Evolutionary conservation across 345 rosid species (phyloP), one percentile per base, ranked within the genome.

Genomic region (Adansonia digitata): DNA sequence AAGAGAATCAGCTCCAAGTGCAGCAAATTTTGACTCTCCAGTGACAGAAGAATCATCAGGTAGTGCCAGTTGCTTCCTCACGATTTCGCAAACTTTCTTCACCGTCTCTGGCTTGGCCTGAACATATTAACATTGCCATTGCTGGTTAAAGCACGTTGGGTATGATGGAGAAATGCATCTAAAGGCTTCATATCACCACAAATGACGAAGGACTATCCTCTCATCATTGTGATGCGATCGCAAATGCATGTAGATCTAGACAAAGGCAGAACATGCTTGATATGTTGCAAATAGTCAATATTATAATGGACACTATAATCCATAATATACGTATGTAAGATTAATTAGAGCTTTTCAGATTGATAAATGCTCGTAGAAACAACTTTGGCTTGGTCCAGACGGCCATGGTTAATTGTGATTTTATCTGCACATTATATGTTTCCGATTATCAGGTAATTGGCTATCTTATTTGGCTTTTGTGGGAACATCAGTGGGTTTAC

Each of bases 1-100:
- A 64, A 89, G 91, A 81, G 94, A 89, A 88, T 89, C 94, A 0
- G 94, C 94, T 75, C 91, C 94, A 45, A 89, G 94, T 7, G 82
- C 80, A 14, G 82, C 17, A 52, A 89, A 88, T 61, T 85, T 85
- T 53, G 94, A 85, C 14, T 82, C 87, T 5, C 89, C 90, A 35
- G 73, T 81, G 46, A 89, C 82, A 14, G 74, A 22, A 73, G 79
- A 48, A 43, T 72, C 87, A 0, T 63, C 67, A 9, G 83, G 7
- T 31, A 89, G 82, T 42, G 91, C 87, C 31, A 89, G 83, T 77
- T 89, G 94, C 70, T 84, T 86, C 88, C 72, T 89, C 75, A 88
- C 94, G 39, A 89, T 86, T 37, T n/a, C 67, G 42, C 86, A 82
- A 52, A 89, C 91, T 79, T 88, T 88, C 1, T 83, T 69, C 31